Percentiles rank a stretch among this genome's conserved stretches.
Evolutionary conservation across 768 basidiomycete genomes (phyloP).

Genomic region (Russula sp.): DNA sequence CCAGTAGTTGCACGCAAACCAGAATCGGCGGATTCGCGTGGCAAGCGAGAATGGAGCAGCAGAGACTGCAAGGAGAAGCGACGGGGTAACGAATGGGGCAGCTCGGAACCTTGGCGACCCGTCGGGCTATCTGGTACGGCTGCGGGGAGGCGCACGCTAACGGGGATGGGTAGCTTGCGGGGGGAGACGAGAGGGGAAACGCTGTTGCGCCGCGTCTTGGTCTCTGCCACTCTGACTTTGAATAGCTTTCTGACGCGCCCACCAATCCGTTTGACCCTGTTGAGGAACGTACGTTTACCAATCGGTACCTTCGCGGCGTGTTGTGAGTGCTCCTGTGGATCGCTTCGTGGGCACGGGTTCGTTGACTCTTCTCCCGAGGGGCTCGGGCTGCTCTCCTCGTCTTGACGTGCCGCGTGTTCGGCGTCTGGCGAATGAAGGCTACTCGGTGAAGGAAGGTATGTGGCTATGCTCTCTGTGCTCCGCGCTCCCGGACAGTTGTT

Average conservation of each 20-base stretch:
- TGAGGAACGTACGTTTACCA: slow-evolving; percentile 18
- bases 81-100: neutral
- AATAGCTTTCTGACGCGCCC: slow-evolving; percentile 20
- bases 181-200: slow-evolving; percentile 6
- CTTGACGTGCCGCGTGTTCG: neutral
- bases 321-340: neutral
- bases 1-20: neutral
- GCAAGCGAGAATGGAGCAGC: slow-evolving; percentile 13
- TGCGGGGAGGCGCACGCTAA: slow-evolving; percentile 11
- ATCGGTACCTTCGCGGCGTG: neutral
- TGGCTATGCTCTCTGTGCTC: slow-evolving; percentile 8
- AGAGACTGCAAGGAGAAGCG: slow-evolving; percentile 23
- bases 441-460: slow-evolving; percentile 7
- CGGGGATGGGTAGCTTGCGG: neutral
- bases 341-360: neutral
- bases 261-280: slow-evolving; percentile 19
- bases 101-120: neutral
- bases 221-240: slow-evolving; percentile 9
- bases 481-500: slow-evolving; percentile 6
- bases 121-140: slow-evolving; percentile 7
- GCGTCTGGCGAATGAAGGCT: neutral
- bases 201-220: slow-evolving; percentile 10
- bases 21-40: slow-evolving; percentile 1
- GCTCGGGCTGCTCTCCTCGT: neutral
- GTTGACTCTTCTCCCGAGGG: neutral